phyloP scores from a whole-genome alignment of 2,329 filamentous ascomycete genomes.

The Talaromyces sp. region DNA sequence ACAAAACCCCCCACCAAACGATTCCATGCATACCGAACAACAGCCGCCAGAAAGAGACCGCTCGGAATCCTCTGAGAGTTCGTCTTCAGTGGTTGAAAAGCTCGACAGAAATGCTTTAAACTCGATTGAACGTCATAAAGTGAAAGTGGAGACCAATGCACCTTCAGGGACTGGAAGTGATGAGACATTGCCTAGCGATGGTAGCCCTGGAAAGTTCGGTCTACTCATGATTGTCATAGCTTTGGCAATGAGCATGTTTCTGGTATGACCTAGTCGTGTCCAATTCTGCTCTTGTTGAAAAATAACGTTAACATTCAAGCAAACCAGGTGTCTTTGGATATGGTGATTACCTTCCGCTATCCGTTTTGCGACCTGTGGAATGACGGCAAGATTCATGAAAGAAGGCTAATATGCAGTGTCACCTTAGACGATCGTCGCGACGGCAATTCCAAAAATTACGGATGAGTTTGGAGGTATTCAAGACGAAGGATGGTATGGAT shows the following conservation, averaged over 20 bases:
- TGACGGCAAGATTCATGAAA: too few relatives aligned
- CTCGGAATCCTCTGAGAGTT: too few relatives aligned
- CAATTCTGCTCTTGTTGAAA: too few relatives aligned
- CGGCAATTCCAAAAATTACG: conserved; percentile 3
- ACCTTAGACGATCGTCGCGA: neutral
- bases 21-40: too few relatives aligned
- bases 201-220: neutral
- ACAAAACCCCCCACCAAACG: too few relatives aligned
- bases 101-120: neutral
- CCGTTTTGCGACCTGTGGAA: neutral
- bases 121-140: neutral
- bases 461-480: neutral
- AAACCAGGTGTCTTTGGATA: neutral
- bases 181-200: neutral
- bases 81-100: too few relatives aligned
- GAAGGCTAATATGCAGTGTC: neutral
- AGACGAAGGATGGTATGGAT: conserved; percentile 4
- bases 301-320: too few relatives aligned
- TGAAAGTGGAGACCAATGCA: neutral
- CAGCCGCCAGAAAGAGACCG: too few relatives aligned
- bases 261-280: too few relatives aligned
- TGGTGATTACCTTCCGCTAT: neutral
- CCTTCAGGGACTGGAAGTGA: neutral
- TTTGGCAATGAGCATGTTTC: conserved; percentile 12
- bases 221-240: conserved; percentile 10